These are phyloP conservation scores for Agastache rugosa DNA, from an alignment of 257 asterid genomes.

Conservation along the genomic window DNA sequence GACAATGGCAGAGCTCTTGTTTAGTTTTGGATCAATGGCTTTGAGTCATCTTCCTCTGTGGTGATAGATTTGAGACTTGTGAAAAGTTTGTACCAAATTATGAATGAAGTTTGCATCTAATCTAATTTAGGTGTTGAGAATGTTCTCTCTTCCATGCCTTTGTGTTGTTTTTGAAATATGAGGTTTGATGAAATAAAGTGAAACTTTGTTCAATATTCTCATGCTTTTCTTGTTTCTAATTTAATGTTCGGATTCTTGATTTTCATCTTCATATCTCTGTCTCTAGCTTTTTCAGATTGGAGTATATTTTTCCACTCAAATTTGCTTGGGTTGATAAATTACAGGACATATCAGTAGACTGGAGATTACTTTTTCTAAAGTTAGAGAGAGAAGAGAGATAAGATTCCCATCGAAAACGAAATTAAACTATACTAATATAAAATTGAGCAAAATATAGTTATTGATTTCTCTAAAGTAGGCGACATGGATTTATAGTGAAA, in stretches of 20 bases:
- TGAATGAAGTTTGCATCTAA: conserved; percentile 19
- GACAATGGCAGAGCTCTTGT: conserved; percentile 25
- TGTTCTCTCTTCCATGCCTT: conserved; percentile 14
- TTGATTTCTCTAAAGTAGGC: background rate
- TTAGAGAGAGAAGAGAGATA: background rate
- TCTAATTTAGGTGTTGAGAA: conserved; percentile 18
- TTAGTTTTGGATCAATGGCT: conserved; percentile 29
- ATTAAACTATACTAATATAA: background rate
- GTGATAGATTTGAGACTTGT: conserved; percentile 8
- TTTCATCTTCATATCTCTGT: background rate
- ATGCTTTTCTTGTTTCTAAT: background rate
- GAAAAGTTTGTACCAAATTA: background rate
- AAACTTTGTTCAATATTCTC: background rate
- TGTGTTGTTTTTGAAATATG: conserved; percentile 7
- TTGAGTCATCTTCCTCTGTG: background rate
- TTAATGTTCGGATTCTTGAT: background rate
- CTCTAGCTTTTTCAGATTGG: background rate
- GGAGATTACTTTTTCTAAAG: background rate
- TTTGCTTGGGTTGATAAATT: background rate
- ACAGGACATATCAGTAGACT: background rate
- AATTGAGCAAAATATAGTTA: background rate
- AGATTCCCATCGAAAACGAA: background rate
- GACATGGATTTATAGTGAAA: background rate
- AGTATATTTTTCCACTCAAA: background rate
- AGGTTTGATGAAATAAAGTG: conserved; percentile 18